Percentiles rank a stretch among this genome's conserved stretches.
phyloP scores from a whole-genome alignment of 164 flowering plant species.

The Liquidambar formosana region DNA sequence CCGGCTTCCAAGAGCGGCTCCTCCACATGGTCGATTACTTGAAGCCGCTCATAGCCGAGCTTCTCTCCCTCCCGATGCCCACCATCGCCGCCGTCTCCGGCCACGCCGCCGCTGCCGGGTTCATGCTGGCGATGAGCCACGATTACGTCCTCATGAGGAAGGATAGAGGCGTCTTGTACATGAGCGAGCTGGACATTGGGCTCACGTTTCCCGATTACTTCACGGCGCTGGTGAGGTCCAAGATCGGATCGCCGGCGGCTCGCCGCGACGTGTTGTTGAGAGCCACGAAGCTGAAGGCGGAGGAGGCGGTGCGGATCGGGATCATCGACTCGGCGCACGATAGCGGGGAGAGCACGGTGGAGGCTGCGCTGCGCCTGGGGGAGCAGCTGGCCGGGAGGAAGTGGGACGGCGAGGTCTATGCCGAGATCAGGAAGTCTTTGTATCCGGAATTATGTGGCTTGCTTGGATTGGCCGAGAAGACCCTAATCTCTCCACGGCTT shows the following conservation, averaged over 20 bases:
- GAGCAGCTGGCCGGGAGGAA: constrained; percentile 35
- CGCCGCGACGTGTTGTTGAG: constrained; percentile 34
- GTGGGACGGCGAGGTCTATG: constrained; percentile 49
- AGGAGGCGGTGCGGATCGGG: constrained; percentile 44
- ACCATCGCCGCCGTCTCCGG: constrained; percentile 58
- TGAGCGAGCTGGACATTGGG: constrained; percentile 60
- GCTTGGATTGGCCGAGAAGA: constrained; percentile 25
- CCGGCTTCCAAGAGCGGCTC: constrained; percentile 27
- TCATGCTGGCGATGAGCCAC: constrained; percentile 49
- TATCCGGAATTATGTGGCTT: constrained; percentile 38
- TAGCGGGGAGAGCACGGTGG: constrained; percentile 34
- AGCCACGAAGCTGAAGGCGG: constrained; percentile 40
- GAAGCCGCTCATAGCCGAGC: constrained; percentile 38
- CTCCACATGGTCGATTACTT: constrained; percentile 27
- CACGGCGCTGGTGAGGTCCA: constrained; percentile 30
- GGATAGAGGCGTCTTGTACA: constrained; percentile 43
- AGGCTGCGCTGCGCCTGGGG: constrained; percentile 36
- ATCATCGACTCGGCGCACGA: constrained; percentile 48
- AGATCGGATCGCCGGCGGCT: constrained; percentile 29
- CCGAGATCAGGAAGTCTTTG: constrained; percentile 45
- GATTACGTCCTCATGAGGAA: constrained; percentile 51
- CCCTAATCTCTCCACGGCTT: constrained; percentile 25
- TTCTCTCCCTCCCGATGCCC: constrained; percentile 56
- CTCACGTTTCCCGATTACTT: constrained; percentile 50
- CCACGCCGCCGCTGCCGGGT: constrained; percentile 69